Base-by-base conservation (phyloP, 441 rosid species). In the Gossypium davidsonii region DNA sequence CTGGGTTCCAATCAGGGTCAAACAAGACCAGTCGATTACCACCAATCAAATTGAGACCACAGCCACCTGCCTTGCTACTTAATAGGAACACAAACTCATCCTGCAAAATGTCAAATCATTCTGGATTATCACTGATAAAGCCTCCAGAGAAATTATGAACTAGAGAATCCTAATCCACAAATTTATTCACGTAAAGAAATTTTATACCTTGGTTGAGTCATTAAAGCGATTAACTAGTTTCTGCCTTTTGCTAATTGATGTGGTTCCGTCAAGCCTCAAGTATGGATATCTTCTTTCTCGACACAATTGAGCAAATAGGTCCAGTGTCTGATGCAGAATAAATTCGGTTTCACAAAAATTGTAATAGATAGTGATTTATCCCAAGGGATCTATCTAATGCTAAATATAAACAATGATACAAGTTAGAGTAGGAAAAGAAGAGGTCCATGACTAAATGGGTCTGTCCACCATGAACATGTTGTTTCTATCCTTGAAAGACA, bases 1-100 rank as follows among this genome's bases (percentile, higher is more conserved):
- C 99, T 78, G 99, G 99, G 87, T 95, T 95, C 99, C 99, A 95
- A 78, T 95, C 99, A 23, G 99, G 99, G 83, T 95, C 99, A 72
- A 95, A 95, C 83, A 95, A 81, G 81, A 93, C 87, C 75, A 93
- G 92, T 74, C 99, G 91, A 75, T 88, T 93, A 73, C 97, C 98
- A 65, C 99, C 96, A 6, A 95, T 90, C 78, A 95, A 86, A 88
- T 95, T 91, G 79, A 95, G 95, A 76, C 99, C 98, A 76, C 99
- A 93, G 61, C 99, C 99, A 76, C 99, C 99, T 26, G 97, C 98
- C 85, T 95, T 95, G 83, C 99, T 95, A 85, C 99, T 95, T 76
- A 95, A 81, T 74, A 95, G 97, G 80, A 95, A 93, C 53, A 85
- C 98, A 81, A 95, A 95, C 85, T 95, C 95, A 73, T 91, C 98